Evolutionary conservation across 2,329 filamentous ascomycete genomes (phyloP).

Genomic region (Epichloe baconii): DNA sequence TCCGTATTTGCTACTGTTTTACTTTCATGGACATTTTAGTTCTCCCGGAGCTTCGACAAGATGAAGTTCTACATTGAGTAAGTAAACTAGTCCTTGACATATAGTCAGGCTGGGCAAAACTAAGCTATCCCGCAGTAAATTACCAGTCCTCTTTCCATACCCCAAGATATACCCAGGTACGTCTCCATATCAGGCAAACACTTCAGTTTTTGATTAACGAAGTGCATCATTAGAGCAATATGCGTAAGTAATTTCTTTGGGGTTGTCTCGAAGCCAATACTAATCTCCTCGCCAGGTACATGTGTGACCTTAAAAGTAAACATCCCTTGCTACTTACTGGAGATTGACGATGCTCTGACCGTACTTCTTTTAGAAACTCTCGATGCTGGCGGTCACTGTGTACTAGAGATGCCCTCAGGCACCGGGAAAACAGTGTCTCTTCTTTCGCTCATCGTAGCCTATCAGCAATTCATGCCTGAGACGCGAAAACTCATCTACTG

Average conservation of each 20-base stretch:
- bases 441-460: slow-evolving; percentile 88
- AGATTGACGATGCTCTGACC: neutral
- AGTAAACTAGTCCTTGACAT: slow-evolving; percentile 1
- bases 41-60: neutral
- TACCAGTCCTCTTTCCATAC: slow-evolving; percentile 45
- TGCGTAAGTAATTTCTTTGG: slow-evolving; percentile 26
- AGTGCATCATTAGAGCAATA: slow-evolving; percentile 33
- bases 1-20: neutral
- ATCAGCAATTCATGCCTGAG: slow-evolving; percentile 87
- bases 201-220: neutral
- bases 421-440: slow-evolving; percentile 96
- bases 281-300: slow-evolving; percentile 28
- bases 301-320: slow-evolving; percentile 44
- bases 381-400: slow-evolving; percentile 87
- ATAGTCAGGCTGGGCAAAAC: neutral
- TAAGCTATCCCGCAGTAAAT: slow-evolving; percentile 29
- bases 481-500: slow-evolving; percentile 97
- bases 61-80: slow-evolving; percentile 44
- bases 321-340: neutral
- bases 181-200: slow-evolving; percentile 6
- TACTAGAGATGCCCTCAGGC: slow-evolving; percentile 96
- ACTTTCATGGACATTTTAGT: too few species aligned
- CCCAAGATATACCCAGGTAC: slow-evolving; percentile 45
- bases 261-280: neutral
- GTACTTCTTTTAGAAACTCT: slow-evolving; percentile 46